phyloP scores from a whole-genome alignment of 768 basidiomycete genomes.

The Russula griseocarnosa region DNA sequence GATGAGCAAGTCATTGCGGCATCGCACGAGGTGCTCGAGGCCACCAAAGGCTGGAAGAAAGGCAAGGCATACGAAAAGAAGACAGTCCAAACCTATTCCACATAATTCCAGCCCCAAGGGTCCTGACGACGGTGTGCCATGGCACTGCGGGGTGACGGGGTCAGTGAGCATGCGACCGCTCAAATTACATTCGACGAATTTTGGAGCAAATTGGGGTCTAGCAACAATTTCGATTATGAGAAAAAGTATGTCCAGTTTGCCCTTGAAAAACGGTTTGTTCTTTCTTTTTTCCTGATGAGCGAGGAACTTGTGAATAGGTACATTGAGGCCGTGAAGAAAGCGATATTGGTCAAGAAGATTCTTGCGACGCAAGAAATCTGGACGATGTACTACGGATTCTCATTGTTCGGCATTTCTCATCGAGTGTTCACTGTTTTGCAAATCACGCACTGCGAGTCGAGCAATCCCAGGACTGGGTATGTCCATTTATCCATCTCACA shows the following conservation, averaged over 20 bases:
- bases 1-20: conserved; percentile 55
- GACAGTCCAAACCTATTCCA: conserved; percentile 57
- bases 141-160: conserved; percentile 68
- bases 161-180: conserved; percentile 59
- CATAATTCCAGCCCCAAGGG: conserved; percentile 49
- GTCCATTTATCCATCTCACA: conserved; percentile 11
- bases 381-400: conserved; percentile 69
- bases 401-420: conserved; percentile 58
- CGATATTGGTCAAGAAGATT: conserved; percentile 55
- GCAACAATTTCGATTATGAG: conserved; percentile 64
- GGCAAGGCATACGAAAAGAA: conserved; percentile 58
- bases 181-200: conserved; percentile 71
- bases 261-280: background rate
- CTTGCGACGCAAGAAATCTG: conserved; percentile 64
- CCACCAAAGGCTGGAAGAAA: conserved; percentile 57
- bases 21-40: conserved; percentile 53
- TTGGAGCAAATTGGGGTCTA: conserved; percentile 60
- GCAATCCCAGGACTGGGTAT: conserved; percentile 57
- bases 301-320: conserved; percentile 44
- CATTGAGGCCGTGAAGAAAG: conserved; percentile 61
- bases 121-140: conserved; percentile 53
- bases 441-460: conserved; percentile 49
- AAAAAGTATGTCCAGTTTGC: conserved; percentile 48
- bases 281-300: background rate
- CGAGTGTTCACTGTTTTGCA: conserved; percentile 75